Conservation (phyloP, 2,329 filamentous ascomycete species). For the Lasiodiplodia citricola region DNA sequence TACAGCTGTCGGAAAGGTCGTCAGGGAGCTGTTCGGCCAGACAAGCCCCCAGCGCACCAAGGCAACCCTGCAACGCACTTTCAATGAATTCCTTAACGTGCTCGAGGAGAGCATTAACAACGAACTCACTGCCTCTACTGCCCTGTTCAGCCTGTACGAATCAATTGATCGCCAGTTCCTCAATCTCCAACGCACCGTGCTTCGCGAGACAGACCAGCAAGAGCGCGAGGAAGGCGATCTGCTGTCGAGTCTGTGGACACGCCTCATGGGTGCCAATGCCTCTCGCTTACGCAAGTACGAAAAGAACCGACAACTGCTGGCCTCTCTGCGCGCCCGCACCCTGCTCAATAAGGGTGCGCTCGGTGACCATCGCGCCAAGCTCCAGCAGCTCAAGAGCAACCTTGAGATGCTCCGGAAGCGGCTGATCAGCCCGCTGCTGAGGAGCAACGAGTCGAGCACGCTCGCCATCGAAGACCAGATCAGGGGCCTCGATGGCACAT, state of each 20-base stretch:
- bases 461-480: constrained; percentile 86
- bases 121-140: constrained; percentile 79
- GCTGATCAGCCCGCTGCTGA: constrained; percentile 81
- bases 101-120: constrained; percentile 88
- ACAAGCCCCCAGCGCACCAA: constrained; percentile 82
- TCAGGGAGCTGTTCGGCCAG: constrained; percentile 77
- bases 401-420: constrained; percentile 84
- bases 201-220: constrained; percentile 81
- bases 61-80: constrained; percentile 81
- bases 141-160: constrained; percentile 88
- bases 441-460: constrained; percentile 69
- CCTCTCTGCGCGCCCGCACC: constrained; percentile 79
- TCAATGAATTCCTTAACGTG: constrained; percentile 83
- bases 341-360: constrained; percentile 86
- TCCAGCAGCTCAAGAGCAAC: constrained; percentile 83
- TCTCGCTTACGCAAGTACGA: constrained; percentile 85
- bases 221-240: constrained; percentile 81
- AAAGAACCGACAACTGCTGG: constrained; percentile 81
- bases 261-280: constrained; percentile 78
- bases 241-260: constrained; percentile 83
- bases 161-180: constrained; percentile 88
- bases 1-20: constrained; percentile 70
- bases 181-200: constrained; percentile 83
- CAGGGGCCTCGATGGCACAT: constrained; percentile 77
- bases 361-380: constrained; percentile 82